phyloP scores from a whole-genome alignment of 345 rosid genomes.

The Gossypium sturtianum region DNA sequence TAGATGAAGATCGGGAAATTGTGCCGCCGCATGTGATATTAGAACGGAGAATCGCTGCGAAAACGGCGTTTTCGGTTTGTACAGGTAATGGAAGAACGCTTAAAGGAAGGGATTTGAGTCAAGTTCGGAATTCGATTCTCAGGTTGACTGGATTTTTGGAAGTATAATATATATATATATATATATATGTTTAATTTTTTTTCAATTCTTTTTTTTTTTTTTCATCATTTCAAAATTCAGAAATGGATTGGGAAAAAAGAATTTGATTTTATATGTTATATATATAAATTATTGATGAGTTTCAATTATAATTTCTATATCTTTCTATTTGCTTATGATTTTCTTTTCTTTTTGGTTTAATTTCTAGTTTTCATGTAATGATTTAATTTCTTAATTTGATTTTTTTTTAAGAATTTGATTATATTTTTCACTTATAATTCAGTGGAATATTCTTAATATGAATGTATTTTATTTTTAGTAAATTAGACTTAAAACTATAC shows the following conservation, averaged over 20 bases:
- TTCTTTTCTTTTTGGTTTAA: background rate
- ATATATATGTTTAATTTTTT: background rate
- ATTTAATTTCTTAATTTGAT: background rate
- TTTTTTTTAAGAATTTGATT: background rate
- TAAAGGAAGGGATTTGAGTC: conserved; percentile 73
- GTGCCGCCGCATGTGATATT: conserved; percentile 38
- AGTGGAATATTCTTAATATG: too few relatives aligned
- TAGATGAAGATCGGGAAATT: conserved; percentile 25
- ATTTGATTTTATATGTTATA: background rate
- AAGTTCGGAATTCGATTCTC: conserved; percentile 71
- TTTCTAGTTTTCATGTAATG: background rate
- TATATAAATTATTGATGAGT: background rate
- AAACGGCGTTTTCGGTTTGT: conserved; percentile 73
- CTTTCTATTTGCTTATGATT: background rate
- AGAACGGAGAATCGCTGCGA: conserved; percentile 45
- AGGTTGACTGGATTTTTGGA: conserved; percentile 88
- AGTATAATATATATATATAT: conserved; percentile 19
- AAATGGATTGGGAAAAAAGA: background rate
- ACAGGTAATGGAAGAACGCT: conserved; percentile 79
- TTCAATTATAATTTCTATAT: background rate
- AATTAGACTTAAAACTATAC: too few relatives aligned
- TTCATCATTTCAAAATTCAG: background rate
- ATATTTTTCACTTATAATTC: too few relatives aligned
- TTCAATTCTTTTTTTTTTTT: background rate
- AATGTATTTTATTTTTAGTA: too few relatives aligned